These are phyloP conservation scores for Plectranthus barbatus DNA, from an alignment of 257 asterid species.

Conservation along the genomic window DNA sequence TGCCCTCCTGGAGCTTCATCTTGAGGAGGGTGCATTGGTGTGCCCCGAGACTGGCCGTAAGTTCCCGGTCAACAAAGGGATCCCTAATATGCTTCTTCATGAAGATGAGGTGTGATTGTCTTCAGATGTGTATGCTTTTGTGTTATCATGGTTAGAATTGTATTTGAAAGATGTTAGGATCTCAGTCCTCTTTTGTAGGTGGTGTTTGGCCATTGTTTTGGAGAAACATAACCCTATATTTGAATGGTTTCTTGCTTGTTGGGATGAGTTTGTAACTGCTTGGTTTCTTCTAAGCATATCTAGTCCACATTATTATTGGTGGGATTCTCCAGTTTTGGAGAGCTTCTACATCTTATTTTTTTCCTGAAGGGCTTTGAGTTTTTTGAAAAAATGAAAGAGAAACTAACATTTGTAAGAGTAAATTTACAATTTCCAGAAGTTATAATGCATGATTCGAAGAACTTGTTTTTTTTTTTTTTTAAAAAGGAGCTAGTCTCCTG, in stretches of 20 bases:
- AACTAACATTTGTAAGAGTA: too few species aligned
- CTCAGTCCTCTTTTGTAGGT: neutral
- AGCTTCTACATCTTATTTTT: neutral
- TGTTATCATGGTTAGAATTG: slow-evolving; percentile 7
- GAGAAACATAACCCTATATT: neutral
- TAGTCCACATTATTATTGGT: neutral
- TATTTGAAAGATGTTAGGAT: slow-evolving; percentile 10
- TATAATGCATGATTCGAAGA: too few species aligned
- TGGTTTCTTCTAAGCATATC: neutral
- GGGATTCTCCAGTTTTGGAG: neutral
- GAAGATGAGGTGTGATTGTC: slow-evolving; percentile 73
- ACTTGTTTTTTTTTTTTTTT: too few species aligned
- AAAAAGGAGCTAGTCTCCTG: too few species aligned
- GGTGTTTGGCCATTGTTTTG: neutral
- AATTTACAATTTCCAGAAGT: neutral
- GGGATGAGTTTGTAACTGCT: neutral
- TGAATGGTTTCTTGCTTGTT: neutral
- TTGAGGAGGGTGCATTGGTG: slow-evolving; percentile 78
- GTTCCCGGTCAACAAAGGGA: slow-evolving; percentile 81
- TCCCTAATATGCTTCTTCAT: slow-evolving; percentile 89
- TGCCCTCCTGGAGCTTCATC: slow-evolving; percentile 86
- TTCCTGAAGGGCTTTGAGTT: neutral
- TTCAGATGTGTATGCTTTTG: neutral
- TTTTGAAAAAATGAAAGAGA: neutral
- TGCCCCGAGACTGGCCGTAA: slow-evolving; percentile 85